Percentiles rank a stretch among this genome's conserved stretches.
phyloP scores from a whole-genome alignment of 1,284 basidiomycete species.

The Cryptococcus sp. region DNA sequence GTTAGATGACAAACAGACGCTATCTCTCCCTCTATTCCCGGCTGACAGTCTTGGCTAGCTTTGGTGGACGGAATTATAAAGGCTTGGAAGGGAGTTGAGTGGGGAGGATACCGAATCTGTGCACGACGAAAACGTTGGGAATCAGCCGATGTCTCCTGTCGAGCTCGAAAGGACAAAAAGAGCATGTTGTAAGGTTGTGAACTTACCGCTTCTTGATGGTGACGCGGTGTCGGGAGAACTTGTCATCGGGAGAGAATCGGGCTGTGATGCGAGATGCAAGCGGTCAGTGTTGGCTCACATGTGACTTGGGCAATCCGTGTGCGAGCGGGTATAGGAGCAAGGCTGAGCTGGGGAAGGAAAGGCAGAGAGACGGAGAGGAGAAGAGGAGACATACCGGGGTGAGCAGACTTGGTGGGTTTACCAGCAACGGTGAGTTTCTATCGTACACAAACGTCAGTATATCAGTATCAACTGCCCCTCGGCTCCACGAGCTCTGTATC shows the following conservation, averaged over 20 bases:
- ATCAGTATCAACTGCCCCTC: constrained; percentile 13
- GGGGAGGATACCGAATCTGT: constrained; percentile 72
- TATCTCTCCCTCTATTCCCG: not conserved
- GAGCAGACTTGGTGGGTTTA: constrained; percentile 86
- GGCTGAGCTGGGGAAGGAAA: constrained; percentile 1
- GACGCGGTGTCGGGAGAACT: constrained; percentile 92
- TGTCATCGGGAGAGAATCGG: constrained; percentile 95
- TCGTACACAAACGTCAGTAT: not conserved
- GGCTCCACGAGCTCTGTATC: not conserved
- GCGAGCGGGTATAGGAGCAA: not conserved
- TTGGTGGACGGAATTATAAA: constrained; percentile 58
- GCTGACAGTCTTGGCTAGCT: not conserved
- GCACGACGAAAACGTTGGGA: not conserved
- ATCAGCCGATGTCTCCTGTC: not conserved
- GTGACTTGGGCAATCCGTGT: not conserved
- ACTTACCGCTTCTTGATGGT: constrained; percentile 86
- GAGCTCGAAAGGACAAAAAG: not conserved
- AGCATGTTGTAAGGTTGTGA: not conserved
- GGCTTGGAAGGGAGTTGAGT: constrained; percentile 89
- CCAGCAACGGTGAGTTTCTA: constrained; percentile 81
- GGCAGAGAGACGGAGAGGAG: constrained; percentile 1
- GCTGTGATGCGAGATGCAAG: constrained; percentile 58
- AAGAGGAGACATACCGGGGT: constrained; percentile 69
- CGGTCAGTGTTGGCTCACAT: not conserved
- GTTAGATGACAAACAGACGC: not conserved